Base-by-base conservation (phyloP, 176 grass and related monocot species). In the Eleusine indica region DNA sequence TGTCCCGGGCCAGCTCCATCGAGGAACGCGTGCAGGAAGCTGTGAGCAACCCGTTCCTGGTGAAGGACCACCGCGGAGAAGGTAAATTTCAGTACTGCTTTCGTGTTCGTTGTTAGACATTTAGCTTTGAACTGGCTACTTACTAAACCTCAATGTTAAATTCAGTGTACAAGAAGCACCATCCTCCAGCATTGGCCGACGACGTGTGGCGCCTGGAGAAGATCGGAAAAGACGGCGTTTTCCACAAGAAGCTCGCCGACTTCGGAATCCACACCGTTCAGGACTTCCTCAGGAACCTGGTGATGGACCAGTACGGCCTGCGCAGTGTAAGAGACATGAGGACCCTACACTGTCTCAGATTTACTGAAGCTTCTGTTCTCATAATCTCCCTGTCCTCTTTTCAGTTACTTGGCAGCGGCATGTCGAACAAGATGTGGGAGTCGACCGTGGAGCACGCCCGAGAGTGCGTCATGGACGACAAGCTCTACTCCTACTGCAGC, bases 21-120 rank as follows among this genome's bases (percentile, higher is more conserved):
- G 83, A 84, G 15, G 85, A 85, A 75, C 85, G 84, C 21, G 80
- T 99, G 74, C 85, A 91, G 78, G 93, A 99, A 83, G 97, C 93
- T 15, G 72, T 94, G 29, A 94, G 91, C 81, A 91, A 92, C 14
- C 88, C 93, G 32, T 99, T 99, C 87, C 21, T 87, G 0, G 91
- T 99, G 5, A 99, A 96, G 84, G 97, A 99, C 91, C 97, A 99
- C 86, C 97, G 97, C 46, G 93, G 97, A 43, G 91, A 99, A 91
- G 89, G 97, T 99, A 63, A 65, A 25, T 25, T 25, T 25, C 25
- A 25, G 25, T 25, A 25, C 25, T 25, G 25, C 25, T 25, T 9
- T 65, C 32, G 30, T 74, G 41, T 64, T 70, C 10, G 68, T 66
- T 73, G 29, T 62, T 12, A 49, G 42, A 9, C 7, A 4, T 75